phyloP scores from a whole-genome alignment of 2,329 filamentous ascomycete species.

The Ceratocystis diversiconidia region DNA sequence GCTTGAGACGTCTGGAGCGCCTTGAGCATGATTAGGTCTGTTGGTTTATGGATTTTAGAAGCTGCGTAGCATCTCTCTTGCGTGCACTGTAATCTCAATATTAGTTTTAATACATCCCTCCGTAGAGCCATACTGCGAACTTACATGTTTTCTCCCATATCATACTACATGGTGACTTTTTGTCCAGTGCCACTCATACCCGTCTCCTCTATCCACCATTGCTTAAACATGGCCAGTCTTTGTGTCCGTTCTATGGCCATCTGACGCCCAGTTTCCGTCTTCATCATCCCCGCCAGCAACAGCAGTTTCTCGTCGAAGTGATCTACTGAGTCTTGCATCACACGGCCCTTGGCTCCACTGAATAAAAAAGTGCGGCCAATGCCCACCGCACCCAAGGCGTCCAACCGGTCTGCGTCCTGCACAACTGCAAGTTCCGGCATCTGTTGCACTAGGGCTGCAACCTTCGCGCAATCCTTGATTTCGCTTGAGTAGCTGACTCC shows the following conservation, averaged over 20 bases:
- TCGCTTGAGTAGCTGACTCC: conserved; percentile 71
- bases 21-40: neutral
- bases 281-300: conserved; percentile 49
- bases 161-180: too few species aligned
- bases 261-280: conserved; percentile 41
- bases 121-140: neutral
- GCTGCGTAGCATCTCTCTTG: neutral
- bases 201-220: conserved; percentile 46
- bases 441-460: conserved; percentile 44
- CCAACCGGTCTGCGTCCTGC: conserved; percentile 85
- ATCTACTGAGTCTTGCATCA: conserved; percentile 50
- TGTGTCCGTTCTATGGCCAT: conserved; percentile 41
- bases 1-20: neutral
- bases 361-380: conserved; percentile 54
- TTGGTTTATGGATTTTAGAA: neutral
- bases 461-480: conserved; percentile 45
- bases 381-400: conserved; percentile 77
- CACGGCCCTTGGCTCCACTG: conserved; percentile 47
- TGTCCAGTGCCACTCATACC: too few species aligned
- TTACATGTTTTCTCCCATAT: neutral
- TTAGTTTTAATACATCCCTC: neutral
- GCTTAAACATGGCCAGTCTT: conserved; percentile 37
- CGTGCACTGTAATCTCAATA: neutral
- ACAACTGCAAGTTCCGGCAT: conserved; percentile 48
- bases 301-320: conserved; percentile 70